Evolutionary conservation across 495 filamentous ascomycete genomes (phyloP), one percentile per base, ranked within the genome.

Genomic region (Aspergillus kassunensis): DNA sequence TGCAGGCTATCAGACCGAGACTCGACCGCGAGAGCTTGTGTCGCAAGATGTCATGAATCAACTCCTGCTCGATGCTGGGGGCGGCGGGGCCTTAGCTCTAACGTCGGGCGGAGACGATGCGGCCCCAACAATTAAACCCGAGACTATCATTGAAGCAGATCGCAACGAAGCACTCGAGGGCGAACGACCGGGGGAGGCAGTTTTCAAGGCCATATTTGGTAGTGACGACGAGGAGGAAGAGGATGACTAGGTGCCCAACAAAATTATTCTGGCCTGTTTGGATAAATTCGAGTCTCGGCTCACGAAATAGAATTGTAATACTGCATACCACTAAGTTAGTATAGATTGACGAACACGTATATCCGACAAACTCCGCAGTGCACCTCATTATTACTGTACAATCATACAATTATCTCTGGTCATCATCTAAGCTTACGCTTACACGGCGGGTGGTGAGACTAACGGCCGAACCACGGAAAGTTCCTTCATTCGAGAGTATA

Each of bases 191-290:
- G 86, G 85, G 2, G 92, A 96, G 40, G 90, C 86, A n/a, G 85
- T 97, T 3, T 95, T 98, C 61, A 88, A 84, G 64, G 90, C 90
- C 18, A 90, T 98, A 13, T 98, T 98, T 76, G 93, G 92, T 8
- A 89, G 88, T 67, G 83, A 86, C 63, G 88, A 86, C 49, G 87
- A 89, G 59, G 86, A 91, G 54, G 86, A 89, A 12, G 75, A 79
- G n/a, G 76, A 80, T n/a, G 59, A 70, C 49, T 47, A 54, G 8
- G 18, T 18, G 2, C 23, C 24, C 18, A 39, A 16, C 3, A 19
- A 19, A 18, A 2, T 20, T n/a, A n/a, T n/a, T n/a, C n/a, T n/a
- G n/a, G n/a, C n/a, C n/a, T n/a, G n/a, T n/a, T n/a, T n/a, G n/a
- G n/a, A n/a, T n/a, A n/a, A n/a, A n/a, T n/a, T n/a, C n/a, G n/a